These are phyloP conservation scores for Hypoxylon lenormandii DNA, from an alignment of 495 filamentous ascomycete genomes.

Conservation along the genomic window DNA sequence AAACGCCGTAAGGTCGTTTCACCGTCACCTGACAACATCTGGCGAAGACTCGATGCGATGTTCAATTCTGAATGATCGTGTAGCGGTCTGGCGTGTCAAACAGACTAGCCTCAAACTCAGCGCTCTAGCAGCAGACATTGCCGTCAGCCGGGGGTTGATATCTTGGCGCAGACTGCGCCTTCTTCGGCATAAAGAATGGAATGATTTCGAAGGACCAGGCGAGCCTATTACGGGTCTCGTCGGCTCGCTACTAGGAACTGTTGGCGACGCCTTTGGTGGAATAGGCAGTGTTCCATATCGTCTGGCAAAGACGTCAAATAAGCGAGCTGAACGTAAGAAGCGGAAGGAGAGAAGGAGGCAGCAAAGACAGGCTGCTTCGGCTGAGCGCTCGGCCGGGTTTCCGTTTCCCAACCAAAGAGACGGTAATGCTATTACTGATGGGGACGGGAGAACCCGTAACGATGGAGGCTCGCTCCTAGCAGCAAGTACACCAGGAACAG, in stretches of 20 bases:
- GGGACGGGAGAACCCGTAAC: slow-evolving; percentile 47
- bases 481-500: slow-evolving; percentile 27
- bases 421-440: slow-evolving; percentile 46
- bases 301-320: slow-evolving; percentile 65
- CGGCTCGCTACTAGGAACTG: slow-evolving; percentile 65
- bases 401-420: slow-evolving; percentile 46
- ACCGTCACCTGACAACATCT: slow-evolving; percentile 68
- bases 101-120: slow-evolving; percentile 69
- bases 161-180: slow-evolving; percentile 74
- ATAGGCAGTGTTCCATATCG: slow-evolving; percentile 70
- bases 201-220: slow-evolving; percentile 81
- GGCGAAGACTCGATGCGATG: slow-evolving; percentile 75
- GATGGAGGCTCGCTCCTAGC: slow-evolving; percentile 12
- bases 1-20: slow-evolving; percentile 78
- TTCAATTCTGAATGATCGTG: slow-evolving; percentile 70
- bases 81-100: slow-evolving; percentile 76
- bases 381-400: slow-evolving; percentile 33
- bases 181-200: slow-evolving; percentile 77
- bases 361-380: slow-evolving; percentile 21
- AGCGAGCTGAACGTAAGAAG: slow-evolving; percentile 58
- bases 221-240: slow-evolving; percentile 76
- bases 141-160: slow-evolving; percentile 69
- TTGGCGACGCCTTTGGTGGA: slow-evolving; percentile 67
- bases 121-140: slow-evolving; percentile 73
- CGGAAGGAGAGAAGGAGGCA: slow-evolving; percentile 49